phyloP scores from a whole-genome alignment of 495 filamentous ascomycete genomes.

The Aspergillus saccharolyticus region DNA sequence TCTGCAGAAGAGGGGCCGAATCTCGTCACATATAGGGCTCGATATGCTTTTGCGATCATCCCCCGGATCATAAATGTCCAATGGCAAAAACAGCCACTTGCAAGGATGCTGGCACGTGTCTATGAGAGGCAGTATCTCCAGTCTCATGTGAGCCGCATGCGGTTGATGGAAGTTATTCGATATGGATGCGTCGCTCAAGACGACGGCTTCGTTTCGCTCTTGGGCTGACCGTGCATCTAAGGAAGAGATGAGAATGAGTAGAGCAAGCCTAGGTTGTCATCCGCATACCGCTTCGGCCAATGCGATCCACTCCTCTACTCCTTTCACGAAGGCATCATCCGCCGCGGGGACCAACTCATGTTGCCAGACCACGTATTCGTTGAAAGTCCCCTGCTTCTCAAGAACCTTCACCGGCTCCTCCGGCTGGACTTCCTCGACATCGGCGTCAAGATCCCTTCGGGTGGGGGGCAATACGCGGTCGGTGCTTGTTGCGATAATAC shows the following conservation, averaged over 20 bases:
- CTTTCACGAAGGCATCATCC: conserved; percentile 64
- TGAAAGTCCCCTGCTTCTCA: conserved; percentile 64
- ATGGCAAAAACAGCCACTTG: too few relatives aligned
- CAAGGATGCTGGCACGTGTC: background rate
- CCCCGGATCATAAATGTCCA: too few relatives aligned
- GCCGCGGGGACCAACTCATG: conserved; percentile 67
- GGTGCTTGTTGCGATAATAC: conserved; percentile 37
- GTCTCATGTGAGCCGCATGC: background rate
- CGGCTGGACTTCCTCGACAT: conserved; percentile 26
- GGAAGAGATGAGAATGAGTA: background rate
- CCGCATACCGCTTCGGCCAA: conserved; percentile 60
- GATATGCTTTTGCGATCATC: too few relatives aligned
- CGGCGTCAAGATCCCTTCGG: conserved; percentile 29
- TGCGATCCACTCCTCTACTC: conserved; percentile 77
- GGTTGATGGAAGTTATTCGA: background rate
- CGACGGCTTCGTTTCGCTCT: conserved; percentile 12
- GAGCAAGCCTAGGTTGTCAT: background rate
- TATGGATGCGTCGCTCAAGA: background rate
- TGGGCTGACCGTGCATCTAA: conserved; percentile 33
- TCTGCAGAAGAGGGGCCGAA: background rate
- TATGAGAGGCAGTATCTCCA: too few relatives aligned
- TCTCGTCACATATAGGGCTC: too few relatives aligned
- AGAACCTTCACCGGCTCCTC: conserved; percentile 55
- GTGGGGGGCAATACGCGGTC: conserved; percentile 25
- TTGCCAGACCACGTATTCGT: conserved; percentile 75